These are phyloP conservation scores for Barnettozyma pratensis DNA, from an alignment of 805 yeast genomes.

Conservation along the genomic window DNA sequence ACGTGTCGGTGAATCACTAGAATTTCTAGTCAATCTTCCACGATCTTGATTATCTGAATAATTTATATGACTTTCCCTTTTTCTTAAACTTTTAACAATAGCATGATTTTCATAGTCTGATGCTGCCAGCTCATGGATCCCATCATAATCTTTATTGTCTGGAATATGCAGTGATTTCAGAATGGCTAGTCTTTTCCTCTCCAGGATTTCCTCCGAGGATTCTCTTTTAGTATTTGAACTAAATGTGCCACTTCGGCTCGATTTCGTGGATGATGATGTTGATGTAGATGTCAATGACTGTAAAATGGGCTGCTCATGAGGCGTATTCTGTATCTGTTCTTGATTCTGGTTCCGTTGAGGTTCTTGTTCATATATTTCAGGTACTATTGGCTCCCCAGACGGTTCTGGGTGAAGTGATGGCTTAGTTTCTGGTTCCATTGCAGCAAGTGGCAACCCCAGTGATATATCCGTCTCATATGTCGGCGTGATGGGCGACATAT, in stretches of 20 bases:
- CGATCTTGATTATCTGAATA: background rate
- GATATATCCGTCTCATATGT: background rate
- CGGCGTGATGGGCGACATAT: background rate
- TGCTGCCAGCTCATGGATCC: slow-evolving; percentile 30
- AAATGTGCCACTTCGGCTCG: slow-evolving; percentile 1
- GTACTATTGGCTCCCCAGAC: no score
- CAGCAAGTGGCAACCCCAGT: no score
- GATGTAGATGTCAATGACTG: background rate
- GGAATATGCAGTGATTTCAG: slow-evolving; percentile 31
- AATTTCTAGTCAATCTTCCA: background rate
- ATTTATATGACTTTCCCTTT: slow-evolving; percentile 7
- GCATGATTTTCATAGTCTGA: slow-evolving; percentile 14
- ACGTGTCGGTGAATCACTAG: background rate
- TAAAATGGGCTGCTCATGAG: background rate
- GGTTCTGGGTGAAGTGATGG: background rate
- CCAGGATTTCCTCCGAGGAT: slow-evolving; percentile 15
- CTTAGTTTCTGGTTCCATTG: no score
- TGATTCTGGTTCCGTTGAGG: background rate
- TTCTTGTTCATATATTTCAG: no score
- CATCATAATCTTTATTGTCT: slow-evolving; percentile 33
- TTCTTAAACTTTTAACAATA: slow-evolving; percentile 12
- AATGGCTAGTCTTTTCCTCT: slow-evolving; percentile 16
- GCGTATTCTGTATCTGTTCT: background rate
- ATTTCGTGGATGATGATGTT: background rate
- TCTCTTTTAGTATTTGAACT: background rate